Conservation (phyloP, 495 filamentous ascomycete genomes). For the Penicillium bovifimosum region DNA sequence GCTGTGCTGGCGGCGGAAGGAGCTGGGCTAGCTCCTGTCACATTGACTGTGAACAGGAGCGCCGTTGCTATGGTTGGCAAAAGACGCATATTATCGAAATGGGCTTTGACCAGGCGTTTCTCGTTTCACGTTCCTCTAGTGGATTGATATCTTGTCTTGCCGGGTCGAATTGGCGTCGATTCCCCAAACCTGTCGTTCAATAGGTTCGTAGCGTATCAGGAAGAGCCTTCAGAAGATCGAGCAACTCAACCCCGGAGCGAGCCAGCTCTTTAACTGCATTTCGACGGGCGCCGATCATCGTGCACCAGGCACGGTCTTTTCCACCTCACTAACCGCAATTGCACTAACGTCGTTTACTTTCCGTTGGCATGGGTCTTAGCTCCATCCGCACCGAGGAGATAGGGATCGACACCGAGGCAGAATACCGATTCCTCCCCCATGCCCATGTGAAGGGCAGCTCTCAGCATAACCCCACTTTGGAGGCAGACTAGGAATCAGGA, state of each 20-base stretch:
- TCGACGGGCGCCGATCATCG: constrained; percentile 15
- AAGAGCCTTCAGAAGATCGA: constrained; percentile 15
- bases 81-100: constrained; percentile 23
- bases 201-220: constrained; percentile 19
- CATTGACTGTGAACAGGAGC: constrained; percentile 19
- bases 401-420: constrained; percentile 23
- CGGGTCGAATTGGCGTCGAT: constrained; percentile 15
- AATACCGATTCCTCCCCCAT: background rate
- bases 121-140: background rate
- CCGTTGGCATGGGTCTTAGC: constrained; percentile 1
- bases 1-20: background rate
- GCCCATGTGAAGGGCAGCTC: constrained; percentile 16
- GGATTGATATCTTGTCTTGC: background rate
- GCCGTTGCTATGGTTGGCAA: constrained; percentile 24
- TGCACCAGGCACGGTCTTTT: constrained; percentile 11
- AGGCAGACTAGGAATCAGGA: background rate
- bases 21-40: constrained; percentile 15
- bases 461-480: constrained; percentile 3
- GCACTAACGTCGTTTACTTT: background rate
- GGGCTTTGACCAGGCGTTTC: constrained; percentile 6
- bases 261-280: constrained; percentile 23
- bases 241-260: constrained; percentile 1
- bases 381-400: constrained; percentile 8
- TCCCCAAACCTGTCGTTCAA: constrained; percentile 12
- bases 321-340: constrained; percentile 4